Conservation (phyloP, 2,329 filamentous ascomycete genomes). For the Stachybotrys chartarum region DNA sequence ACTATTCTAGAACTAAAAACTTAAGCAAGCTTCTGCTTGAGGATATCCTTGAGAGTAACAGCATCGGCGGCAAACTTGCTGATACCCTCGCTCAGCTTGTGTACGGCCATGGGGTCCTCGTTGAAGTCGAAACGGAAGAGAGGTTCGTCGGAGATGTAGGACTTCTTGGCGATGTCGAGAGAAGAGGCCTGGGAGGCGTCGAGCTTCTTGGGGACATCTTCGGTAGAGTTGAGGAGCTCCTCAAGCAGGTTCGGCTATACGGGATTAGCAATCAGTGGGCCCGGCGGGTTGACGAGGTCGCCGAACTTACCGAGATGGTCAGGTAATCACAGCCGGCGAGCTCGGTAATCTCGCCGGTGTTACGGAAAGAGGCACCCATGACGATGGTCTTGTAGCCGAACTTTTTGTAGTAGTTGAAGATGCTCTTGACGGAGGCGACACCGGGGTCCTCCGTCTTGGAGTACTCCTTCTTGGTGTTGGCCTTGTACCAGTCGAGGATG, state of each 20-base stretch:
- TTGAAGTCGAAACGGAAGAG: constrained; percentile 98
- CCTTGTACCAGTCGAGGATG: constrained; percentile 99
- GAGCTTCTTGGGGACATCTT: constrained; percentile 86
- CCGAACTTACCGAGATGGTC: constrained; percentile 75
- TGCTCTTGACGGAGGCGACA: constrained; percentile 85
- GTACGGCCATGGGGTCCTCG: constrained; percentile 98
- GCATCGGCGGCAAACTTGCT: constrained; percentile 98
- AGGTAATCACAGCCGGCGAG: constrained; percentile 97
- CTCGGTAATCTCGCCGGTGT: constrained; percentile 93
- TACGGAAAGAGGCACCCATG: constrained; percentile 99
- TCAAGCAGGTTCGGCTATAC: constrained; percentile 84
- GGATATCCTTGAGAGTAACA: constrained; percentile 83
- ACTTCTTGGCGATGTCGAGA: constrained; percentile 79
- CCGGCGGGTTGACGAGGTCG: neutral
- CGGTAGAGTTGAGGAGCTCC: constrained; percentile 80
- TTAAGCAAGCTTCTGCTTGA: constrained; percentile 72
- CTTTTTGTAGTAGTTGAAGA: constrained; percentile 99
- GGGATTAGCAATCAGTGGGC: constrained; percentile 7
- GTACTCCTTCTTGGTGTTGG: constrained; percentile 89
- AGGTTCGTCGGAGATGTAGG: constrained; percentile 84
- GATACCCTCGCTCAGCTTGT: constrained; percentile 99
- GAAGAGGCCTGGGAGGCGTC: constrained; percentile 57
- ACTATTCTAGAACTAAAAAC: constrained; percentile 18
- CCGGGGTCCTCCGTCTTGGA: constrained; percentile 84
- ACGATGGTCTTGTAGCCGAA: constrained; percentile 98